A percentile compares a stretch with the other conserved stretches of the same genome.
These are phyloP conservation scores for Pythium phragmitis DNA, from an alignment of 352 stramenopile species.

Conservation along the genomic window DNA sequence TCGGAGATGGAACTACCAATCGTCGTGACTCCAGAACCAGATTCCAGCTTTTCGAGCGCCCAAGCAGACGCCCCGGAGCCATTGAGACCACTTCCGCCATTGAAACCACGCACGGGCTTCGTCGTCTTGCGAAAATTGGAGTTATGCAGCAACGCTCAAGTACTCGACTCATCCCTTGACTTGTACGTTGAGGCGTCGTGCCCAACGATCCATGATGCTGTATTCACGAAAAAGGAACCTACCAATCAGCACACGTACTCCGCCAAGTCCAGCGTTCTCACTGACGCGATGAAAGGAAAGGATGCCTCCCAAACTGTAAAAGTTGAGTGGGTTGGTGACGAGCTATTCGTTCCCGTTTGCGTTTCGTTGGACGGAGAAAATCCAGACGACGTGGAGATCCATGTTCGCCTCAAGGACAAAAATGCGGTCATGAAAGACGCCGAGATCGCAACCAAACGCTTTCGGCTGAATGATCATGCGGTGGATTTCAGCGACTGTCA, in stretches of 20 bases:
- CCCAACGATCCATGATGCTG: constrained; percentile 4
- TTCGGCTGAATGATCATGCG: constrained; percentile 14
- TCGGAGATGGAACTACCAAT: constrained; percentile 29
- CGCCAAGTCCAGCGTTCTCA: constrained; percentile 28
- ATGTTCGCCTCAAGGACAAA: constrained; percentile 43
- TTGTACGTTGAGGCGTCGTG: constrained; percentile 35
- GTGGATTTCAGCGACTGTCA: constrained; percentile 10
- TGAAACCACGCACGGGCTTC: constrained; percentile 22
- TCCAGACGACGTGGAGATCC: constrained; percentile 8
- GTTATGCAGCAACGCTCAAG: constrained; percentile 23
- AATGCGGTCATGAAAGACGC: constrained; percentile 45
- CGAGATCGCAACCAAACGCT: constrained; percentile 25
- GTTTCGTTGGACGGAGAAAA: constrained; percentile 2
- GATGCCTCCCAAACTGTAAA: constrained; percentile 6
- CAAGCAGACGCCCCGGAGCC: not conserved
- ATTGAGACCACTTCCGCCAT: not conserved
- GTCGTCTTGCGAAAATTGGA: constrained; percentile 29
- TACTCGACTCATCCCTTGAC: constrained; percentile 36
- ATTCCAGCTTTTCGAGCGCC: not conserved
- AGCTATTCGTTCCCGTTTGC: constrained; percentile 32
- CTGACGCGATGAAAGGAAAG: constrained; percentile 31
- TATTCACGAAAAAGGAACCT: not conserved
- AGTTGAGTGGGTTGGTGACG: constrained; percentile 31
- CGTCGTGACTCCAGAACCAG: not conserved
- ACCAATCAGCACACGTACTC: not conserved